Base-by-base conservation (phyloP, 129 eudicot species). In the Pseudognaphalium luteoalbum region DNA sequence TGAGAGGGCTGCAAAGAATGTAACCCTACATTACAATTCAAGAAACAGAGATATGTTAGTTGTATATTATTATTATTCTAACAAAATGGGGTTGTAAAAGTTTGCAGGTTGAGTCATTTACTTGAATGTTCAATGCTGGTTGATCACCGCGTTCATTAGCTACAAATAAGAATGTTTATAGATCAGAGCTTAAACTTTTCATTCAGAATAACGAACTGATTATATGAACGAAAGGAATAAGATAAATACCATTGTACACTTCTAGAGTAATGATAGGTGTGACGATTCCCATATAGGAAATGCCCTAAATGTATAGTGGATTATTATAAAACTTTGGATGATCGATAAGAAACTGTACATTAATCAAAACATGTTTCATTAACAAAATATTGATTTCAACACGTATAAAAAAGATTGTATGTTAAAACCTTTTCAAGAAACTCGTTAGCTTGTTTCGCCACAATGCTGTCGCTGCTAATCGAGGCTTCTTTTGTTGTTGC, bases 1-100 rank as follows among this genome's bases (percentile, higher is more conserved):
- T 77, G 25, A 68, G 66, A 22, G 81, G 81, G 39, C 73, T 77
- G 20, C 56, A 41, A 68, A 77, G 76, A 42, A 77, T 57, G 62
- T 68, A 77, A 44, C 81, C 81, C 81, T 77, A 28, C 69, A 10
- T 63, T 6, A 21, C 37, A 63, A 61, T 61, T 61, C 32, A 1
- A 61, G 14, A 61, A 61, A 61, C 15, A 7, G 4, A 25, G 33
- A 0, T 60, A 20, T 64, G 12, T 64, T 2, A 12, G 67, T 8
- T 25, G 3, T 21, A 61, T 12, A 33, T 64, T 64, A 32, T 64
- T 64, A 32, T 64, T n/a, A 57, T 57, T 17, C 19, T 57, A 25
- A 25, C 9, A 57, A 57, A 29, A 17, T 30, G 3, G 12, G 16
- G 25, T 33, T 64, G 16, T 32, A 5, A 64, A 64, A 4, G 20